These are phyloP conservation scores for Porodaedalea pini DNA, from an alignment of 1,284 basidiomycete genomes.

Conservation along the genomic window DNA sequence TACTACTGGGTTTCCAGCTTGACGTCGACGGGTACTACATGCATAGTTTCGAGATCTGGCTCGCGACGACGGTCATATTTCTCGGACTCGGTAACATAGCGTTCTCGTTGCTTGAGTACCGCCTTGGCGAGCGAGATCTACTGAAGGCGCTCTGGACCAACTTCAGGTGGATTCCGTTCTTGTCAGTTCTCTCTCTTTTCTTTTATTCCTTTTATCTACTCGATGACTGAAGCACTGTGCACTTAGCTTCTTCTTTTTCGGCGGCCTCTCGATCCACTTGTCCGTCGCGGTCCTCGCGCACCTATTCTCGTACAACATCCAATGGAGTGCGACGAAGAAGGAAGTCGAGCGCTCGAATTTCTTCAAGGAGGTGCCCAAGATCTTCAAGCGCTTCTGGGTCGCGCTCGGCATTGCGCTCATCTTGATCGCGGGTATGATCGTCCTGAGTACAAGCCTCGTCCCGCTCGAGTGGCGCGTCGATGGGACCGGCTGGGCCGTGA, in stretches of 20 bases:
- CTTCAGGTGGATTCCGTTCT: slow-evolving; percentile 74
- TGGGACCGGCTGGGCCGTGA: slow-evolving; percentile 61
- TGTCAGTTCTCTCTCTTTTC: slow-evolving; percentile 45
- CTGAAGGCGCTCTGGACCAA: slow-evolving; percentile 57
- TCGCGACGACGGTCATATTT: slow-evolving; percentile 76
- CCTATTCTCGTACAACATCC: slow-evolving; percentile 80
- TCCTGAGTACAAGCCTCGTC: slow-evolving; percentile 50
- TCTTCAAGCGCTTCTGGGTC: slow-evolving; percentile 69
- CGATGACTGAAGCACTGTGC: slow-evolving; percentile 18
- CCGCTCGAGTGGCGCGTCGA: slow-evolving; percentile 62
- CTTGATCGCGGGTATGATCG: slow-evolving; percentile 47
- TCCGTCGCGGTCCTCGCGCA: slow-evolving; percentile 75
- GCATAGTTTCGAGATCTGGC: slow-evolving; percentile 72
- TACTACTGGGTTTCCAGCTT: slow-evolving; percentile 63
- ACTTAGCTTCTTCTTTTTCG: slow-evolving; percentile 79
- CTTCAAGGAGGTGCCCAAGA: slow-evolving; percentile 82
- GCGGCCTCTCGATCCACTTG: slow-evolving; percentile 73
- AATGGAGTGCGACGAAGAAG: slow-evolving; percentile 76
- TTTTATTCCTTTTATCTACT: slow-evolving; percentile 7
- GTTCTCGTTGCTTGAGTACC: slow-evolving; percentile 71
- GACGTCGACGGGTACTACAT: slow-evolving; percentile 67
- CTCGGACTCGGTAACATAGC: slow-evolving; percentile 68
- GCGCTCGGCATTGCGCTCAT: slow-evolving; percentile 53
- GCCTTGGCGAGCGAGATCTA: slow-evolving; percentile 60
- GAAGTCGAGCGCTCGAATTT: slow-evolving; percentile 82